Conservation (phyloP, 495 filamentous ascomycete genomes). For the Cudoniella acicularis region DNA sequence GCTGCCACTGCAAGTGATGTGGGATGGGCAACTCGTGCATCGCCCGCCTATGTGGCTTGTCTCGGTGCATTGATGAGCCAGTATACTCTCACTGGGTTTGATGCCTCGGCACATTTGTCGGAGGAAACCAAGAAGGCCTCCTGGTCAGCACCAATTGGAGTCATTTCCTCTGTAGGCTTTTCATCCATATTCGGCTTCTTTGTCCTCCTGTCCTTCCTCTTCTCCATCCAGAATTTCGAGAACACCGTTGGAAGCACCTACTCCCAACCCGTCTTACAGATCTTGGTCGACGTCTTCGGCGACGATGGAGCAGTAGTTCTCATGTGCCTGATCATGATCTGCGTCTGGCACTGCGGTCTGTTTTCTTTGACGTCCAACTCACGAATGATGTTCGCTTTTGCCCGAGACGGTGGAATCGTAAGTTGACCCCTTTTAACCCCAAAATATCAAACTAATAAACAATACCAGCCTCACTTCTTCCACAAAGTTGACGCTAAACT, state of each 20-base stretch:
- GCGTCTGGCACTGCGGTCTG: conserved; percentile 58
- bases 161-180: conserved; percentile 54
- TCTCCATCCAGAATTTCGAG: conserved; percentile 56
- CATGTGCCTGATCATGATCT: conserved; percentile 56
- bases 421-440: conserved; percentile 25
- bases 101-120: conserved; percentile 54
- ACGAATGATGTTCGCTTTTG: conserved; percentile 64
- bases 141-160: conserved; percentile 58
- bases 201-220: conserved; percentile 53
- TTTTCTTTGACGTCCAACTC: conserved; percentile 58
- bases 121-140: conserved; percentile 59
- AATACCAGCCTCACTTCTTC: conserved; percentile 37
- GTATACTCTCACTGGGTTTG: conserved; percentile 53
- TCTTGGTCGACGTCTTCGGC: conserved; percentile 54
- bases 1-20: conserved; percentile 32
- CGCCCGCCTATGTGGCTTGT: conserved; percentile 52
- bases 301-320: conserved; percentile 50
- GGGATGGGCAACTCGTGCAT: conserved; percentile 48
- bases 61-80: conserved; percentile 53
- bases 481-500: conserved; percentile 45
- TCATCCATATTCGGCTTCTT: conserved; percentile 62
- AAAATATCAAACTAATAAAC: background rate
- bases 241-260: conserved; percentile 35
- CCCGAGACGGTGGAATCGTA: conserved; percentile 48
- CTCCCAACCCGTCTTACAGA: conserved; percentile 54